Conservation (phyloP, 805 yeast genomes). For the Dipodascopsis uninucleata region DNA sequence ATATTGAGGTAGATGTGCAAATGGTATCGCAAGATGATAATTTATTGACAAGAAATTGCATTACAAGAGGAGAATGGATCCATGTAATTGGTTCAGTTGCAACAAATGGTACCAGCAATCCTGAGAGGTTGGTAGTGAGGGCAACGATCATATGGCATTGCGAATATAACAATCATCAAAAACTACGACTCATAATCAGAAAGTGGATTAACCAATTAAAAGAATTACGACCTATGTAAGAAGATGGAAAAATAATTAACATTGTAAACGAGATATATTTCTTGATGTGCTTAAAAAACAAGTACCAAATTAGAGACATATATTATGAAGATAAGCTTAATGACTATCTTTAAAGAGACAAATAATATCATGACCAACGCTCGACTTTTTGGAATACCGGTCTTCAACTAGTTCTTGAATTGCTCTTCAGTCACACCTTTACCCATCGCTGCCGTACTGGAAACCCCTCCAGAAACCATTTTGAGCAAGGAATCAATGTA, state of each 20-base stretch:
- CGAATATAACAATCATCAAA: slow-evolving; percentile 1
- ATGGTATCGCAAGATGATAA: slow-evolving; percentile 2
- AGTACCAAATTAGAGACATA: too few relatives aligned
- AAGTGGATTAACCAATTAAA: slow-evolving; percentile 3
- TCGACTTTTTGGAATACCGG: not conserved
- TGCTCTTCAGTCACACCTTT: slow-evolving; percentile 97
- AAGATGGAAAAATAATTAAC: too few relatives aligned
- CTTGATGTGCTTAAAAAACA: too few relatives aligned
- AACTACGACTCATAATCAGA: slow-evolving; percentile 3
- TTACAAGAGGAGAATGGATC: slow-evolving; percentile 9
- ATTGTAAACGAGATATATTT: too few relatives aligned
- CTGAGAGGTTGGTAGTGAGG: slow-evolving; percentile 1
- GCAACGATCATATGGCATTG: slow-evolving; percentile 15
- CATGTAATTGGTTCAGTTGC: slow-evolving; percentile 12
- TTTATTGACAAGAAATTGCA: slow-evolving; percentile 6
- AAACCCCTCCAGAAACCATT: slow-evolving; percentile 89
- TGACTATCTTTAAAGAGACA: too few relatives aligned
- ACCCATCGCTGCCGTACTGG: slow-evolving; percentile 98
- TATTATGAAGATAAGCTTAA: too few relatives aligned
- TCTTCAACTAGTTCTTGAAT: slow-evolving; percentile 48
- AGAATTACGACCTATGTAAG: too few relatives aligned
- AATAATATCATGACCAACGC: too few relatives aligned
- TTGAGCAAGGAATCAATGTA: slow-evolving; percentile 87
- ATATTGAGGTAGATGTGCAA: not conserved
- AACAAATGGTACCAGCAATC: too few relatives aligned